Percentiles rank a stretch among this genome's conserved stretches.
These are phyloP conservation scores for Tylopilus intermedius DNA, from an alignment of 768 basidiomycete genomes.

Conservation along the genomic window DNA sequence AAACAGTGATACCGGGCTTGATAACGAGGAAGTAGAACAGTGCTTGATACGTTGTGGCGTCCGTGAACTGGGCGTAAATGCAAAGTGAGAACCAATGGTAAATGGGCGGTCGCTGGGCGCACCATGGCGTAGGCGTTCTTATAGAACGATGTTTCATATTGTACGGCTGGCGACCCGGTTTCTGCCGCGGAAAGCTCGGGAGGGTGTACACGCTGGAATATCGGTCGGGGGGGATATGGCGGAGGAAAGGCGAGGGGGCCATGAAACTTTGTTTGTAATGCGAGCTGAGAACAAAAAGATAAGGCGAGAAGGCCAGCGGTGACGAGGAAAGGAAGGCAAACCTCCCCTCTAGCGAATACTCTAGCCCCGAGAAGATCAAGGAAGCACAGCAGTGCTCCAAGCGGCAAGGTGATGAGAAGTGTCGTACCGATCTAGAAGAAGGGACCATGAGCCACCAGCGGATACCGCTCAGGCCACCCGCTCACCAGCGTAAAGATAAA, in stretches of 20 bases:
- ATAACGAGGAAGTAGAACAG: constrained; percentile 87
- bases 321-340: constrained; percentile 23
- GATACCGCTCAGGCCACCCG: constrained; percentile 5
- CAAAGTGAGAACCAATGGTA: constrained; percentile 5
- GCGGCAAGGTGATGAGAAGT: constrained; percentile 69
- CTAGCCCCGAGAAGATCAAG: constrained; percentile 72
- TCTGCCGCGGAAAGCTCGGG: constrained; percentile 49
- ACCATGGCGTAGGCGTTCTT: constrained; percentile 81
- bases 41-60: constrained; percentile 77
- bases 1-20: constrained; percentile 74
- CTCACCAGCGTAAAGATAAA: constrained; percentile 75
- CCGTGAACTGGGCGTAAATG: constrained; percentile 55
- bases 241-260: constrained; percentile 56
- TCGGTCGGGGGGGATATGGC: constrained; percentile 65
- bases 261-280: constrained; percentile 68
- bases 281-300: constrained; percentile 40
- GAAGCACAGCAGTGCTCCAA: constrained; percentile 76
- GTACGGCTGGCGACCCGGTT: constrained; percentile 33
- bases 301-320: not conserved
- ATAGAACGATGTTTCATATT: constrained; percentile 69
- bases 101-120: constrained; percentile 17
- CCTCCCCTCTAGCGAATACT: constrained; percentile 66
- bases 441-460: constrained; percentile 14
- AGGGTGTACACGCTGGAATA: constrained; percentile 63
- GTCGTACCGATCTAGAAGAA: constrained; percentile 65